A percentile compares a stretch with the other conserved stretches of the same genome.
These are phyloP conservation scores for Mortierella sp. DNA, from an alignment of 371 early-diverging fungal genomes.

Conservation along the genomic window DNA sequence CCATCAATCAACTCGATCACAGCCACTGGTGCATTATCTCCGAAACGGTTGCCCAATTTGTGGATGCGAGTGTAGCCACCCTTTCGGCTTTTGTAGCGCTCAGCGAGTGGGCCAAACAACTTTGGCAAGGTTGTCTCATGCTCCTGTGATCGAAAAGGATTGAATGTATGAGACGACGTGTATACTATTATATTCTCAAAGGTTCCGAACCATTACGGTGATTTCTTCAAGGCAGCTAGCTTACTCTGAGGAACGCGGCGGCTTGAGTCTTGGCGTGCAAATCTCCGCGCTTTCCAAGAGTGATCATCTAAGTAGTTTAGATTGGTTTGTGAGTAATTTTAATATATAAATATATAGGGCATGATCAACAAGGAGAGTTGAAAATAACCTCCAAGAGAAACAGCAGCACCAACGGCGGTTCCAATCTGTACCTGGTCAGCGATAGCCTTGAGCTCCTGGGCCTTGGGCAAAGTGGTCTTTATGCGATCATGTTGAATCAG, in stretches of 20 bases:
- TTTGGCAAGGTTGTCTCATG: conserved; percentile 83
- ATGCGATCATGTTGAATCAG: conserved; percentile 93
- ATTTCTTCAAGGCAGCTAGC: not conserved
- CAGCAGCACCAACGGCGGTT: too few species aligned
- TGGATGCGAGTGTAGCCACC: conserved; percentile 96
- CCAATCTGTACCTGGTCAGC: conserved; percentile 78
- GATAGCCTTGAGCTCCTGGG: conserved; percentile 88
- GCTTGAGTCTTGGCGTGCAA: conserved; percentile 74
- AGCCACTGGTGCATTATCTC: conserved; percentile 93
- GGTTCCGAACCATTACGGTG: not conserved
- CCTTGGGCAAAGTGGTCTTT: conserved; percentile 94
- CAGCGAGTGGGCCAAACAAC: conserved; percentile 86
- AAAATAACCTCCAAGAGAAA: too few species aligned
- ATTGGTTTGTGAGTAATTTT: not conserved
- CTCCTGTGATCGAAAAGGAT: conserved; percentile 59
- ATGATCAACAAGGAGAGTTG: not conserved
- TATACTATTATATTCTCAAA: not conserved
- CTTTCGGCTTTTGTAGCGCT: conserved; percentile 81
- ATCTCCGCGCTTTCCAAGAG: conserved; percentile 80
- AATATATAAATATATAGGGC: not conserved
- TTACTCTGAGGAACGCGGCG: conserved; percentile 72
- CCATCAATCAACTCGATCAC: conserved; percentile 88
- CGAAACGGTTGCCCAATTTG: conserved; percentile 82
- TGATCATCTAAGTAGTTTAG: conserved; percentile 70
- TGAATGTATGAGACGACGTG: not conserved